Conservation (phyloP, 2,329 filamentous ascomycete genomes). For the Alternaria arbusti region DNA sequence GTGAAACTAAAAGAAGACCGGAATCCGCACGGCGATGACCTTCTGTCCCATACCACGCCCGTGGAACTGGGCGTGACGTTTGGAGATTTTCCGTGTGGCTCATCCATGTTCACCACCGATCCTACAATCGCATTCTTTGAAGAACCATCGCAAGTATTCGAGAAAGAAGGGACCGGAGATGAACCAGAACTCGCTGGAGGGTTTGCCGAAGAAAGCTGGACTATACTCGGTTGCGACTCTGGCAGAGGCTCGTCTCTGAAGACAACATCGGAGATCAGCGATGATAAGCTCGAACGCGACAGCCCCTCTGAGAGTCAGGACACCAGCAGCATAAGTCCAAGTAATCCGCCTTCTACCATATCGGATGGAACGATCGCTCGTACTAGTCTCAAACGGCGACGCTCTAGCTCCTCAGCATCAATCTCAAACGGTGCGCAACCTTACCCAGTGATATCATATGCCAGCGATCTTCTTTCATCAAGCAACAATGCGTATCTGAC, state of each 20-base stretch:
- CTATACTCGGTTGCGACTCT: conserved; percentile 28
- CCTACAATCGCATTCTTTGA: conserved; percentile 4
- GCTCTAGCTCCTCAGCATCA: conserved; percentile 29
- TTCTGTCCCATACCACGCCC: conserved; percentile 10
- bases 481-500: conserved; percentile 52
- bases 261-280: conserved; percentile 28
- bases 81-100: conserved; percentile 35
- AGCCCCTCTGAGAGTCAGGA: conserved; percentile 12
- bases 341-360: conserved; percentile 7
- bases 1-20: background rate
- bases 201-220: conserved; percentile 18
- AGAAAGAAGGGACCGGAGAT: background rate
- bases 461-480: conserved; percentile 40
- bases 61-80: conserved; percentile 35
- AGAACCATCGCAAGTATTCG: background rate
- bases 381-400: conserved; percentile 31
- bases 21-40: conserved; percentile 1
- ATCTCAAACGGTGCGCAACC: conserved; percentile 25
- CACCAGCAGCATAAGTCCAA: background rate
- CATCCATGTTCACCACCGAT: conserved; percentile 19
- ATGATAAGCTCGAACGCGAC: conserved; percentile 18
- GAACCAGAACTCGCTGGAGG: conserved; percentile 4
- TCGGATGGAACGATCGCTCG: conserved; percentile 14
- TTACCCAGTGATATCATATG: conserved; percentile 27
- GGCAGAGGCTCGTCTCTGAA: conserved; percentile 35